Evolutionary conservation across 352 stramenopile species (phyloP).

Genomic region (Pythium coloratum): DNA sequence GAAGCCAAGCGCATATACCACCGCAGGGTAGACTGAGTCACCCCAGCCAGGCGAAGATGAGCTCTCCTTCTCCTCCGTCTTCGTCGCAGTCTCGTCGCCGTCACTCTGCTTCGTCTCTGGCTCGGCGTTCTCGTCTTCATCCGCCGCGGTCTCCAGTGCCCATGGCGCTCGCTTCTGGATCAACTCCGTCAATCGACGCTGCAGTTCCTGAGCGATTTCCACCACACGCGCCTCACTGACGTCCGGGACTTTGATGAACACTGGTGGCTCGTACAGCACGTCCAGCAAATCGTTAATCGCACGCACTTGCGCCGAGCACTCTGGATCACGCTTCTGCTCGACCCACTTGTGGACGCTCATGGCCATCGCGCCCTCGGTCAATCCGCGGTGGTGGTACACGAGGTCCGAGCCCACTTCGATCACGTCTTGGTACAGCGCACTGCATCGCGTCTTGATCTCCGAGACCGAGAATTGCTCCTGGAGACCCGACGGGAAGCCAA

Average conservation of each 20-base stretch:
- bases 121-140: slow-evolving; percentile 20
- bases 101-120: slow-evolving; percentile 13
- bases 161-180: slow-evolving; percentile 66
- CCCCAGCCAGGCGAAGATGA: slow-evolving; percentile 36
- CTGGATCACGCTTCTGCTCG: slow-evolving; percentile 61
- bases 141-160: slow-evolving; percentile 45
- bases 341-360: slow-evolving; percentile 90
- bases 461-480: slow-evolving; percentile 61
- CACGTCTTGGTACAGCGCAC: slow-evolving; percentile 80
- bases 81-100: slow-evolving; percentile 12
- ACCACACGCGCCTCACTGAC: slow-evolving; percentile 48
- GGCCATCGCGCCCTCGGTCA: slow-evolving; percentile 84
- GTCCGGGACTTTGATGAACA: slow-evolving; percentile 69
- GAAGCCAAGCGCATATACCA: slow-evolving; percentile 74
- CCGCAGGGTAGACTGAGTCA: slow-evolving; percentile 60
- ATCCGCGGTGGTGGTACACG: slow-evolving; percentile 68
- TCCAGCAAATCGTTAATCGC: slow-evolving; percentile 77
- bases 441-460: slow-evolving; percentile 72
- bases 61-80: slow-evolving; percentile 16
- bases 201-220: slow-evolving; percentile 44
- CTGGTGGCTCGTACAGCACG: slow-evolving; percentile 58
- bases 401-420: slow-evolving; percentile 85
- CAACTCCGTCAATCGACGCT: slow-evolving; percentile 36
- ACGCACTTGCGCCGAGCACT: slow-evolving; percentile 71
- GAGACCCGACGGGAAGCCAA: slow-evolving; percentile 63